Evolutionary conservation across 2,329 filamentous ascomycete species (phyloP), one percentile per base, ranked within the genome.

Genomic region (Colletotrichum melonis): DNA sequence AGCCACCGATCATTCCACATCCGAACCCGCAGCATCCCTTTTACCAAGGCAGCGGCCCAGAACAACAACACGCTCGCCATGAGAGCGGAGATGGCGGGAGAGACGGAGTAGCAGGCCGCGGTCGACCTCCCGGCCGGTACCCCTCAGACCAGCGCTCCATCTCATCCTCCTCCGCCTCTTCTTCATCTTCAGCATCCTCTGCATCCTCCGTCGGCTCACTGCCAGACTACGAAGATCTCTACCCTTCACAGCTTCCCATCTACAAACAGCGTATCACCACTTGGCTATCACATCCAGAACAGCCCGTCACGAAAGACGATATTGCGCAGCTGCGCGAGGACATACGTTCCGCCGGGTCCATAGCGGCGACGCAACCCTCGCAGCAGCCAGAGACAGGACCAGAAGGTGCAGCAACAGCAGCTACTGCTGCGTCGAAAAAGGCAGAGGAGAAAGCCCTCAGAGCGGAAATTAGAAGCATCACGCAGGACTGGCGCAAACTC

Each of bases 191-290:
- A 24, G 84, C 82, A 1, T 79, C 75, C 4, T 84, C 82, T 12
- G 75, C 14, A 28, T 79, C 80, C 0, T 88, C 86, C 2, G 80
- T 90, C 67, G 88, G 86, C 46, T 90, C 88, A 2, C 86, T 91
- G 1, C 88, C 88, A 0, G 84, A 87, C 66, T 87, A 87, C 76
- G 86, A 90, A 69, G 84, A 88, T 55, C 81, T 91, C 2, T 79
- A 78, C 14, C 85, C 86, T 65, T 77, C 81, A 22, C 88, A 90
- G 78, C 81, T 91, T 1, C 85, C 87, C 1, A 73, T 86, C 1
- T 84, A 86, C 16, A 83, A 83, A 58, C 77, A 82, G 14, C 83
- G 83, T 4, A 81, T 92, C 19, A 75, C 82, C 26, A 78, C 82
- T 8, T 91, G 88, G 88, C 83, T 89, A 1, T 79, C 84, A 9